Conservation (phyloP, 768 basidiomycete genomes). For the Leccinum incarnatum region DNA sequence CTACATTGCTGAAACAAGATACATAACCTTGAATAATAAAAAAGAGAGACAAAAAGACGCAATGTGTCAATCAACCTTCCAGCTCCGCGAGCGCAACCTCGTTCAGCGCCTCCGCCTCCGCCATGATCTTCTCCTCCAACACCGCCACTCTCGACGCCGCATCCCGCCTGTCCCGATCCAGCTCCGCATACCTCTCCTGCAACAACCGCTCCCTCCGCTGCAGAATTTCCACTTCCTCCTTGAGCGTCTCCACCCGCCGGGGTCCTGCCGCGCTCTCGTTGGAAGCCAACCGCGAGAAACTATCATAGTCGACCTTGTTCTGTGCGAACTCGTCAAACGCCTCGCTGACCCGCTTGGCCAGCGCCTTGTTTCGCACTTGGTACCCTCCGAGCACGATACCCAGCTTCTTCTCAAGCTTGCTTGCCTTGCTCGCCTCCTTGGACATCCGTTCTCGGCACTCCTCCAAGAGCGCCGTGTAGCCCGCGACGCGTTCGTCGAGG, state of each 20-base stretch:
- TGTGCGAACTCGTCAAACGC: conserved; percentile 71
- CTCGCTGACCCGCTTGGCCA: conserved; percentile 60
- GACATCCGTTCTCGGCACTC: conserved; percentile 69
- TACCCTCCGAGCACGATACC: conserved; percentile 89
- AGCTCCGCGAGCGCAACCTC: conserved; percentile 70
- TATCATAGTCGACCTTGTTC: conserved; percentile 69
- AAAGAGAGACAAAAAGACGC: conserved; percentile 2
- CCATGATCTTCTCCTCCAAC: conserved; percentile 86
- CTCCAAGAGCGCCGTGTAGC: conserved; percentile 60
- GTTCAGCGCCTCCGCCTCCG: conserved; percentile 77
- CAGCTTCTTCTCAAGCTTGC: conserved; percentile 90
- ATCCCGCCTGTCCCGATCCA: conserved; percentile 68
- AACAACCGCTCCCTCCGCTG: conserved; percentile 73
- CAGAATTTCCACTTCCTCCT: conserved; percentile 83
- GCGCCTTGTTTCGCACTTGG: conserved; percentile 65
- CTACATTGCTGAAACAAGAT: background rate
- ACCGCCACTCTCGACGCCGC: conserved; percentile 52
- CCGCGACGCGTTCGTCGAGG: conserved; percentile 56
- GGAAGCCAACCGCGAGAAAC: conserved; percentile 68
- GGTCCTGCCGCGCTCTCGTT: conserved; percentile 80
- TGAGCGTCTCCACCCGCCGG: conserved; percentile 68
- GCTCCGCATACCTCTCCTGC: conserved; percentile 82
- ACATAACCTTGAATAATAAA: background rate
- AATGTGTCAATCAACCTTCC: conserved; percentile 34
- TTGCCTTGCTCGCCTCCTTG: conserved; percentile 74